phyloP scores from a whole-genome alignment of 2,329 filamentous ascomycete species.

The Talaromyces sp. region DNA sequence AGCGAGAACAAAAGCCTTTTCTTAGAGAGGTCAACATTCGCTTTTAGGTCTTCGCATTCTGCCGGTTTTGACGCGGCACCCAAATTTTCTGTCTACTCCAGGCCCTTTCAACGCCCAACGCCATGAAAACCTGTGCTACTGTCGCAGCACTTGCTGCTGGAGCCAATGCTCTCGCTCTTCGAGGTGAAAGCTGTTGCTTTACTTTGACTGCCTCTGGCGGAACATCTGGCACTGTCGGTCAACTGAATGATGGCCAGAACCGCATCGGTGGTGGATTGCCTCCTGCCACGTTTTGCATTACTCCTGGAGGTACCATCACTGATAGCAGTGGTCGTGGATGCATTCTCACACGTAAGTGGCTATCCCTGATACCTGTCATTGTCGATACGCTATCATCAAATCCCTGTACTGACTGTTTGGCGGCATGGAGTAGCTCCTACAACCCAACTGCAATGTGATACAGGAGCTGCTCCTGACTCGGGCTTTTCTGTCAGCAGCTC shows the following conservation, averaged over 20 bases:
- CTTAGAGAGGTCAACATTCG: not conserved
- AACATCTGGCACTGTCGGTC: constrained; percentile 52
- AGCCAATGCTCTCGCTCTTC: constrained; percentile 42
- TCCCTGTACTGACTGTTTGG: not conserved
- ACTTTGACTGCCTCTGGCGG: constrained; percentile 49
- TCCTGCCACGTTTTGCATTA: constrained; percentile 54
- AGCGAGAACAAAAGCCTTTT: not conserved
- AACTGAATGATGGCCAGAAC: constrained; percentile 61
- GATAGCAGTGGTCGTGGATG: constrained; percentile 59
- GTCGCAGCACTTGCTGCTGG: constrained; percentile 40
- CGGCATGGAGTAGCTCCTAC: constrained; percentile 47
- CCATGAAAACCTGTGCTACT: constrained; percentile 26
- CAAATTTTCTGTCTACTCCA: not conserved
- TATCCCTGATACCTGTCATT: constrained; percentile 3
- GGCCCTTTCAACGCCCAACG: not conserved
- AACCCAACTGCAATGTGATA: constrained; percentile 61
- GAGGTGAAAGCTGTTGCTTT: constrained; percentile 50
- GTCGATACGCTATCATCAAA: not conserved
- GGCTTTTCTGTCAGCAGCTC: constrained; percentile 57
- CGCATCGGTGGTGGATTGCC: constrained; percentile 52
- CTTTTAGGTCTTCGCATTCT: not conserved
- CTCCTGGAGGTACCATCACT: constrained; percentile 51
- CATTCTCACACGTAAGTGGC: constrained; percentile 57
- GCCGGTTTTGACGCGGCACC: not conserved
- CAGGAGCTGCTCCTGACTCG: constrained; percentile 48